Conservation (phyloP, 129 eudicot genomes). For the Heracleum sosnowskyi region DNA sequence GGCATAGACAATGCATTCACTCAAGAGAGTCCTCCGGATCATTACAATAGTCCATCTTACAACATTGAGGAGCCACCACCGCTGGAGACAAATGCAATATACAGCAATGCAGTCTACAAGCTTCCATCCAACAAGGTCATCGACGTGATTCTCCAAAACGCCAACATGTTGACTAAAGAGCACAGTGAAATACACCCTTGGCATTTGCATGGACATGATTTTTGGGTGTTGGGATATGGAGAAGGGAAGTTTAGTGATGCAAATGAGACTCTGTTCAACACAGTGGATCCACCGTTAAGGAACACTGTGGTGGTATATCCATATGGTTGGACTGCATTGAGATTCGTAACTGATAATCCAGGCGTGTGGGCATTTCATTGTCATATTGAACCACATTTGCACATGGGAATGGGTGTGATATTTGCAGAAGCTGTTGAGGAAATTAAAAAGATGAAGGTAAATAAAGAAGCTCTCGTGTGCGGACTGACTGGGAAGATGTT, state of each 20-base stretch:
- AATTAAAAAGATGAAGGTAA: conserved; percentile 21
- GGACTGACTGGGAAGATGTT: conserved; percentile 41
- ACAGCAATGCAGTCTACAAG: conserved; percentile 34
- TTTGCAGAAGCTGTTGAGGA: conserved; percentile 32
- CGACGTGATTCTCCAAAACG: conserved; percentile 49
- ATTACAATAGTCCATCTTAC: conserved; percentile 10
- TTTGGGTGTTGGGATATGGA: conserved; percentile 64
- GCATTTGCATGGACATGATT: conserved; percentile 67
- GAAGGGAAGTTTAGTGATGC: conserved; percentile 38
- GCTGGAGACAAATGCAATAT: conserved; percentile 16
- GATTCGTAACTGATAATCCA: conserved; percentile 56
- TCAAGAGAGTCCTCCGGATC: conserved; percentile 30
- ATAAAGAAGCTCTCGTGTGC: conserved; percentile 39
- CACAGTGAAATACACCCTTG: conserved; percentile 58
- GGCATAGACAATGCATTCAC: conserved; percentile 25
- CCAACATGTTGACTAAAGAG: conserved; percentile 25
- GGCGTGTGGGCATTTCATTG: conserved; percentile 71
- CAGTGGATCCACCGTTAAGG: conserved; percentile 46
- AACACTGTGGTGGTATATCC: conserved; percentile 46
- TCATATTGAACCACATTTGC: conserved; percentile 63
- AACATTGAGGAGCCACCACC: conserved; percentile 28
- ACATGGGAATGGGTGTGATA: conserved; percentile 73
- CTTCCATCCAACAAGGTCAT: conserved; percentile 17
- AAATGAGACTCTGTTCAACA: conserved; percentile 32
- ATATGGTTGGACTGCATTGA: conserved; percentile 52